These are phyloP conservation scores for Ganoderma leucocontextum DNA, from an alignment of 1,284 basidiomycete genomes.

Conservation along the genomic window DNA sequence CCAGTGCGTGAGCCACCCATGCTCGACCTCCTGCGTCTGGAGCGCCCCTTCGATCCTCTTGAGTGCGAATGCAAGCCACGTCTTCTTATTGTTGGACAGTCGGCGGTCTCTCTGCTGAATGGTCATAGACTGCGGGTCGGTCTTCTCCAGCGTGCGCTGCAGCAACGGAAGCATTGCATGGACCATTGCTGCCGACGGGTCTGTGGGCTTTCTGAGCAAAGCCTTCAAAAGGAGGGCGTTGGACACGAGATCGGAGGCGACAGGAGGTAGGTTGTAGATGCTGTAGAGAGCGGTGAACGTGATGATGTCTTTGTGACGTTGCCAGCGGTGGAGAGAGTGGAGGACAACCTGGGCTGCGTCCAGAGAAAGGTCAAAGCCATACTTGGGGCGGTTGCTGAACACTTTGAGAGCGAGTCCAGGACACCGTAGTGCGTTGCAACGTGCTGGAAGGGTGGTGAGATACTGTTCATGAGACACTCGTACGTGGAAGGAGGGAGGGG, in stretches of 20 bases:
- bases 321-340: conserved; percentile 53
- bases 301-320: conserved; percentile 57
- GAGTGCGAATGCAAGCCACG: conserved; percentile 42
- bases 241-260: conserved; percentile 61
- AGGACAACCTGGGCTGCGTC: conserved; percentile 57
- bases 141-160: conserved; percentile 43
- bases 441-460: conserved; percentile 48
- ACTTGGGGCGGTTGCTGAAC: conserved; percentile 67
- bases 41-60: conserved; percentile 40
- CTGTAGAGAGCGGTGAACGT: conserved; percentile 59
- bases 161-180: conserved; percentile 54
- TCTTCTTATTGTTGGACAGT: conserved; percentile 39
- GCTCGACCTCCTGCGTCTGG: conserved; percentile 34
- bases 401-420: conserved; percentile 65
- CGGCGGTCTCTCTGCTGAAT: conserved; percentile 38
- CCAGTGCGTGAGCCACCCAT: conserved; percentile 41
- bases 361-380: conserved; percentile 61
- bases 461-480: background rate
- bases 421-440: conserved; percentile 63
- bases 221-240: conserved; percentile 65
- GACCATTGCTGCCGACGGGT: conserved; percentile 51
- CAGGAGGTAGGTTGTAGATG: conserved; percentile 58
- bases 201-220: background rate
- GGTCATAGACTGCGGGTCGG: conserved; percentile 36
- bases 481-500: background rate